Percentiles rank a stretch among this genome's conserved stretches.
Conservation (phyloP, 768 basidiomycete genomes). For the Sarcodon aspratus region DNA sequence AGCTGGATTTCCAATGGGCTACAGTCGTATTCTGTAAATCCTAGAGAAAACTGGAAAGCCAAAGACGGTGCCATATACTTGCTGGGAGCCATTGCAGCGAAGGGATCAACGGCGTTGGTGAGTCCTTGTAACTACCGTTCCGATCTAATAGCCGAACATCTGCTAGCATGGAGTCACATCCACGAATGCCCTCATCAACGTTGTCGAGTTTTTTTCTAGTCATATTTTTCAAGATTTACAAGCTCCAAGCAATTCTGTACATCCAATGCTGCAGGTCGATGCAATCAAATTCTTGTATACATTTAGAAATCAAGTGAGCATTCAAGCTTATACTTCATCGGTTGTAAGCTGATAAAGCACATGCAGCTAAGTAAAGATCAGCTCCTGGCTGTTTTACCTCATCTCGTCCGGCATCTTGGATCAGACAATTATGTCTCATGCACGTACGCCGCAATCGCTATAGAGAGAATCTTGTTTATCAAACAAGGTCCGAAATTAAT, state of each 20-base stretch:
- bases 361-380: constrained; percentile 84
- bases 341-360: neutral
- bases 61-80: constrained; percentile 93
- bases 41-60: constrained; percentile 64
- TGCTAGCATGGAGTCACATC: constrained; percentile 84
- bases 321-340: neutral
- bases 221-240: constrained; percentile 83
- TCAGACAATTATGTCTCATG: constrained; percentile 87
- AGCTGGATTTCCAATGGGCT: constrained; percentile 76
- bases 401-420: constrained; percentile 70
- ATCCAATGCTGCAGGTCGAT: constrained; percentile 91
- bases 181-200: constrained; percentile 83
- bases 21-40: constrained; percentile 54
- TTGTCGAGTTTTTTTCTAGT: constrained; percentile 92
- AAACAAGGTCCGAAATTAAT: constrained; percentile 64
- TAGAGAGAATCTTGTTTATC: constrained; percentile 89
- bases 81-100: constrained; percentile 85
- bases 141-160: neutral
- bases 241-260: constrained; percentile 52
- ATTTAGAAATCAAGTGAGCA: constrained; percentile 83
- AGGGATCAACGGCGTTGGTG: constrained; percentile 79
- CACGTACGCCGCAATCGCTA: constrained; percentile 96
- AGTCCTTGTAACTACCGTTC: constrained; percentile 9
- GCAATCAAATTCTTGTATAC: constrained; percentile 92
- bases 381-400: constrained; percentile 81